Evolutionary conservation across 2,329 filamentous ascomycete species (phyloP).

Genomic region (Xylariomycetidae sp.): DNA sequence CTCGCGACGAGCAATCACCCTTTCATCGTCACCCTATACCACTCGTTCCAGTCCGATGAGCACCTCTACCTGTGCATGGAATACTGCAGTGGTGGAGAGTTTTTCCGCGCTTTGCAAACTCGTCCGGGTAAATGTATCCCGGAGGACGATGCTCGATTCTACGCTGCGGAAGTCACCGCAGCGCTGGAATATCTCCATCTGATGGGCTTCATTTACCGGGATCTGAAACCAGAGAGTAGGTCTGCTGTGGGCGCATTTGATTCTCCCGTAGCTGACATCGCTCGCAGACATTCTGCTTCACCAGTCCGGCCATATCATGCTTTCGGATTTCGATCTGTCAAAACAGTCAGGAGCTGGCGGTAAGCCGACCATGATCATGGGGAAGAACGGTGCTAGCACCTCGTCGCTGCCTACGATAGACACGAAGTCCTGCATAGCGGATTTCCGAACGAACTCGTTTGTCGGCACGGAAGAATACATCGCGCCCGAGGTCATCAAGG

Average conservation of each 20-base stretch:
- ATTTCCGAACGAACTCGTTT: slow-evolving; percentile 97
- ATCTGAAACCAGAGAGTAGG: slow-evolving; percentile 96
- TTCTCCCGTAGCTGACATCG: slow-evolving; percentile 27
- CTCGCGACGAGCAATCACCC: slow-evolving; percentile 97
- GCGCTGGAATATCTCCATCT: slow-evolving; percentile 94
- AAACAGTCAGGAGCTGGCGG: slow-evolving; percentile 96
- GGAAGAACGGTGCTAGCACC: slow-evolving; percentile 79
- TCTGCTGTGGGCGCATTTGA: slow-evolving; percentile 15
- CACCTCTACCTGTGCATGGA: slow-evolving; percentile 99
- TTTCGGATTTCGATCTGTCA: slow-evolving; percentile 96
- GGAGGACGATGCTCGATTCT: slow-evolving; percentile 94
- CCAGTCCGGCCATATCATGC: slow-evolving; percentile 99
- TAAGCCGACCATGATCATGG: slow-evolving; percentile 95
- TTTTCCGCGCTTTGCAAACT: slow-evolving; percentile 94
- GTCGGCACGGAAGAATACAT: slow-evolving; percentile 99
- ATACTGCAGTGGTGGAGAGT: slow-evolving; percentile 97
- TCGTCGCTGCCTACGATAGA: slow-evolving; percentile 93
- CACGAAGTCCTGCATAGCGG: slow-evolving; percentile 95
- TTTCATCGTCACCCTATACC: slow-evolving; percentile 97
- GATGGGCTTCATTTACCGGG: slow-evolving; percentile 99
- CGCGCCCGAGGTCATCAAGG: slow-evolving; percentile 97
- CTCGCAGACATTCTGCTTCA: slow-evolving; percentile 83
- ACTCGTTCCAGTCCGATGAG: slow-evolving; percentile 98
- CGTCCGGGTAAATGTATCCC: slow-evolving; percentile 95
- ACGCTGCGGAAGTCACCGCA: slow-evolving; percentile 94